A percentile compares a stretch with the other conserved stretches of the same genome.
Evolutionary conservation across 345 rosid genomes (phyloP).

Genomic region (Cochlearia excelsa): DNA sequence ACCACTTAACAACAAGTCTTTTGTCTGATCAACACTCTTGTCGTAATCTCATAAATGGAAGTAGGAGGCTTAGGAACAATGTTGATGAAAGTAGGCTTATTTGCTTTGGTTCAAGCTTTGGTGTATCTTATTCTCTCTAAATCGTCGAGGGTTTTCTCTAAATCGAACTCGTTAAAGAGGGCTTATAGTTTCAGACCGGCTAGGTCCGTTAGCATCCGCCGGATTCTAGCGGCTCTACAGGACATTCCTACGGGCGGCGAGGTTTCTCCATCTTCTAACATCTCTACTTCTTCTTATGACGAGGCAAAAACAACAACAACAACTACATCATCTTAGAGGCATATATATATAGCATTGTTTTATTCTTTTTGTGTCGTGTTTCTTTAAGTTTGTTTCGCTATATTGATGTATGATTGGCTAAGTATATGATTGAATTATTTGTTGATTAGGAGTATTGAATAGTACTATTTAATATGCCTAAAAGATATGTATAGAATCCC

Average conservation of each 20-base stretch:
- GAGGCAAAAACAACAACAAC: conserved; percentile 10
- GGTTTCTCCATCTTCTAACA: conserved; percentile 37
- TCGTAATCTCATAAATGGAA: conserved; percentile 33
- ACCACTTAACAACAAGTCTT: background rate
- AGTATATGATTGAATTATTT: no score
- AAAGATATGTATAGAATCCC: no score
- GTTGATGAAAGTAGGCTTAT: conserved; percentile 47
- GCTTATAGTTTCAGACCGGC: conserved; percentile 50
- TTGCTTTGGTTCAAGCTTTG: conserved; percentile 52
- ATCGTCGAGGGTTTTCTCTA: conserved; percentile 60
- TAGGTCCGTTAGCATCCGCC: conserved; percentile 52
- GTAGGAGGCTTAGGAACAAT: conserved; percentile 38
- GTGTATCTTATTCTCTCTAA: conserved; percentile 57
- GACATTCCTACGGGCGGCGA: conserved; percentile 45
- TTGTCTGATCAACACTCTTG: conserved; percentile 1
- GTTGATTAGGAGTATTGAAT: no score
- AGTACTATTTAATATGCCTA: no score
- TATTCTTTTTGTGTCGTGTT: background rate
- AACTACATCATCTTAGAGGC: conserved; percentile 8
- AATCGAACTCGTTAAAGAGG: conserved; percentile 27
- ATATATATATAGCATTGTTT: background rate
- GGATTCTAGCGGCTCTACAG: conserved; percentile 44
- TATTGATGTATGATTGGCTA: no score
- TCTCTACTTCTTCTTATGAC: conserved; percentile 14
- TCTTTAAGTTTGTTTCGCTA: background rate